Conservation (phyloP, 345 rosid genomes). For the Kernera saxatilis region DNA sequence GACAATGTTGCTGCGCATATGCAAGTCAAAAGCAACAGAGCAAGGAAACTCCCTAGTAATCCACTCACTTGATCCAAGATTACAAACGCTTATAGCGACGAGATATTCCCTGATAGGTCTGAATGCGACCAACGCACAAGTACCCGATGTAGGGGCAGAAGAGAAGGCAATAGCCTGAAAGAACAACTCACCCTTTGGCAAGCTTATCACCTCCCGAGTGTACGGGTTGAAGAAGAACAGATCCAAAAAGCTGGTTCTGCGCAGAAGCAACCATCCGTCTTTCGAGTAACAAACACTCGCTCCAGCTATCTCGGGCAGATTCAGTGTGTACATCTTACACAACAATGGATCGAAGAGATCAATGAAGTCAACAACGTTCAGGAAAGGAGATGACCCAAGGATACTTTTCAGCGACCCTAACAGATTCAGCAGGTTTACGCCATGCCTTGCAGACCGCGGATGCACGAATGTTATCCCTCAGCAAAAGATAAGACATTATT, state of each 20-base stretch:
- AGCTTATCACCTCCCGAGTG: constrained; percentile 35
- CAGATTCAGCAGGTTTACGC: constrained; percentile 38
- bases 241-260: constrained; percentile 36
- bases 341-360: constrained; percentile 50
- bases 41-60: neutral
- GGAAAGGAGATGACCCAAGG: constrained; percentile 72
- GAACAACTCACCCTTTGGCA: constrained; percentile 44
- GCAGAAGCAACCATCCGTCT: constrained; percentile 63
- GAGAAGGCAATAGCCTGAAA: constrained; percentile 58
- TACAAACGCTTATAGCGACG: constrained; percentile 45
- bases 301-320: constrained; percentile 43
- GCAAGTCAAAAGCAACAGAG: neutral
- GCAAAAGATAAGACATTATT: constrained; percentile 31
- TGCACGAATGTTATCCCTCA: constrained; percentile 44
- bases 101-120: constrained; percentile 31
- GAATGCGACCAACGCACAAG: constrained; percentile 40
- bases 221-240: constrained; percentile 63
- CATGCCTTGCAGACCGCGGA: constrained; percentile 53
- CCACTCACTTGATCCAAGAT: constrained; percentile 50
- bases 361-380: constrained; percentile 30
- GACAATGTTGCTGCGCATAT: neutral
- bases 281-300: constrained; percentile 49
- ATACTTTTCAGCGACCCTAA: constrained; percentile 44
- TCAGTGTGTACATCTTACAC: constrained; percentile 38
- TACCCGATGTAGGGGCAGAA: constrained; percentile 43